A percentile compares a stretch with the other conserved stretches of the same genome.
phyloP scores from a whole-genome alignment of 768 basidiomycete genomes.

The Rickenella mellea region DNA sequence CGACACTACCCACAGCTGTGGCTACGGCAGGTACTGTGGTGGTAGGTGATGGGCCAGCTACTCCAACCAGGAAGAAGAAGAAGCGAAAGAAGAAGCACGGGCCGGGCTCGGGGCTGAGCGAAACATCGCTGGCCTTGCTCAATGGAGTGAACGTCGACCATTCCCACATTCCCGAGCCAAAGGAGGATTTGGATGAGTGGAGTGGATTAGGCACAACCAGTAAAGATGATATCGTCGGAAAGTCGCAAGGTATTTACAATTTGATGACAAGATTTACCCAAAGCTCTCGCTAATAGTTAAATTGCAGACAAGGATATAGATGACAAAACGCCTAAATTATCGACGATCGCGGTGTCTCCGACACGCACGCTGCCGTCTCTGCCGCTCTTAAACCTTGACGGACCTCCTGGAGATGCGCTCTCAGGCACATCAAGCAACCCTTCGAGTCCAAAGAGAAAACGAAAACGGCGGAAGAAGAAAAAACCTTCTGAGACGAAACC shows the following conservation, averaged over 20 bases:
- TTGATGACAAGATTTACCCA: background rate
- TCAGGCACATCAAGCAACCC: conserved; percentile 12
- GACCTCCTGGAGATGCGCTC: conserved; percentile 27
- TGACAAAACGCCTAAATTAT: background rate
- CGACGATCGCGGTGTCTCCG: conserved; percentile 1
- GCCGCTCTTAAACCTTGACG: conserved; percentile 48
- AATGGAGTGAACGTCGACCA: background rate
- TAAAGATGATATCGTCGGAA: background rate
- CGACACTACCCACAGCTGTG: background rate
- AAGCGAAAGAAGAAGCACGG: conserved; percentile 15
- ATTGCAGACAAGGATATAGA: background rate
- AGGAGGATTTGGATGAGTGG: conserved; percentile 5
- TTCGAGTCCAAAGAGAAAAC: conserved; percentile 39
- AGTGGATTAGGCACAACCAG: background rate
- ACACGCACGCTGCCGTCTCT: conserved; percentile 15
- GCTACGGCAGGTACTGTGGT: too few species aligned
- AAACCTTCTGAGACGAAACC: conserved; percentile 9
- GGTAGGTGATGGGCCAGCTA: too few species aligned
- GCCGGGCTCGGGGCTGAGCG: background rate
- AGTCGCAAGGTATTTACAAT: background rate
- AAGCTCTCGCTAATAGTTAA: too few species aligned
- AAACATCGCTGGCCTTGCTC: background rate
- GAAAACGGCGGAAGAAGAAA: conserved; percentile 44
- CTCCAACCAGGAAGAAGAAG: conserved; percentile 14
- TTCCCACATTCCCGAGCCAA: conserved; percentile 6